Evolutionary conservation across 2,329 filamentous ascomycete genomes (phyloP), one percentile per base, ranked within the genome.

Genomic region (Claviceps humidiphila): DNA sequence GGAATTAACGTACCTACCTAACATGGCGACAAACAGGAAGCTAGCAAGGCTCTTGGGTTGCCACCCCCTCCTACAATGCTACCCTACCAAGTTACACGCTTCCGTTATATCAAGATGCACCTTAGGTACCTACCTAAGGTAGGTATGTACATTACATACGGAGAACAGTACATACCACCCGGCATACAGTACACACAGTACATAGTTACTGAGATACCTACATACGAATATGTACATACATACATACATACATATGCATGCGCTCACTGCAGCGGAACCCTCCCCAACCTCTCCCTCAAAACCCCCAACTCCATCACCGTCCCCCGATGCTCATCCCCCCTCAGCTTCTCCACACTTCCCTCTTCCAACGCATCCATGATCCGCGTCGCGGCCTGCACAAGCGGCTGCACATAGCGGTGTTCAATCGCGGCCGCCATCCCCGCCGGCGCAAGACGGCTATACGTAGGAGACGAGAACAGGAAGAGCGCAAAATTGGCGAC

Each of bases 401-500:
- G 59, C 3, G 81, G 81, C 51, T 74, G 71, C 2, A 78, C 69
- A 61, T 80, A 84, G 34, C 80, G 69, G 58, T 80, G 74, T 61
- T 78, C 75, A 22, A 83, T 74, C 1, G 78, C 75, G 8, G 73
- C 71, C 1, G 73, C 71, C 74, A 82, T 79, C 0, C 76, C 77
- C 2, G 66, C 66, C 1, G 81, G 80, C 9, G 80, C 71, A 5
- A 81, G 61, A 45, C 51, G 64, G 66, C 61, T 72, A 74, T 20
- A 64, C 66, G 39, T 67, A 63, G 3, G 67, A 66, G 59, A 63
- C 4, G 67, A 66, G 59, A 77, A 75, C 20, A 82, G 64, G 57
- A 82, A 78, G 50, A 78, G 71, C 7, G 75, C 73, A 62, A 84
- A 81, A 58, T 83, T 84, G 53, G 76, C 74, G 0, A 76, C 76